Percentiles rank a stretch among this genome's conserved stretches.
These are phyloP conservation scores for Drechslerella coelobrocha DNA, from an alignment of 2,329 filamentous ascomycete species.

Conservation along the genomic window DNA sequence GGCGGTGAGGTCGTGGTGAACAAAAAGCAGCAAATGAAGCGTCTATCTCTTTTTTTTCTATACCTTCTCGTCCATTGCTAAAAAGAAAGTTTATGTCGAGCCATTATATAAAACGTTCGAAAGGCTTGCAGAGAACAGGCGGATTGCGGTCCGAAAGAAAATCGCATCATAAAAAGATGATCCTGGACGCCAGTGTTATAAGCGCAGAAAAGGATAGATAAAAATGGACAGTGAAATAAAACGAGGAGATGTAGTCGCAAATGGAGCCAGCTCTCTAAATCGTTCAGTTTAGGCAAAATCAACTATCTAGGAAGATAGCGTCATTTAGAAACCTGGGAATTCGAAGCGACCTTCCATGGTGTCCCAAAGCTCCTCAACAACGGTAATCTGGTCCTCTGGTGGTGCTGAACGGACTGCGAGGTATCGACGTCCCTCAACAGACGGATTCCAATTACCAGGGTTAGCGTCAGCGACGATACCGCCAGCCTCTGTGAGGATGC, in stretches of 20 bases:
- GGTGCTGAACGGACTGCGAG: slow-evolving; percentile 68
- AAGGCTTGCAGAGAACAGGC: slow-evolving; percentile 8
- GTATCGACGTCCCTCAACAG: slow-evolving; percentile 68
- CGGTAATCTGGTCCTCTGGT: slow-evolving; percentile 66
- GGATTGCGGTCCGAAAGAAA: slow-evolving; percentile 10
- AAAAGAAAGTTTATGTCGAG: slow-evolving; percentile 12
- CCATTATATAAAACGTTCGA: slow-evolving; percentile 17
- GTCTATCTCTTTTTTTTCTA: slow-evolving; percentile 50
- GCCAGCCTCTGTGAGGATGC: slow-evolving; percentile 75
- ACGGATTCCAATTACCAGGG: slow-evolving; percentile 72
- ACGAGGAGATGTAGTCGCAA: slow-evolving; percentile 3
- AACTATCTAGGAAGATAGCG: not conserved
- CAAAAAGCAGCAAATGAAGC: slow-evolving; percentile 8
- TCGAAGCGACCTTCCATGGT: slow-evolving; percentile 61
- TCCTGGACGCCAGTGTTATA: slow-evolving; percentile 39
- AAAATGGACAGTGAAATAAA: slow-evolving; percentile 16
- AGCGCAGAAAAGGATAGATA: slow-evolving; percentile 11
- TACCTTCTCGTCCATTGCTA: slow-evolving; percentile 36
- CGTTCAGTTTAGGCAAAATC: slow-evolving; percentile 10
- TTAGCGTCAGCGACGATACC: slow-evolving; percentile 76
- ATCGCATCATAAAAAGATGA: slow-evolving; percentile 27
- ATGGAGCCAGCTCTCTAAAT: slow-evolving; percentile 1
- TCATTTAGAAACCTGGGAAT: slow-evolving; percentile 45
- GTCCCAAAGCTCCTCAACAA: slow-evolving; percentile 71
- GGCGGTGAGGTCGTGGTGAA: not conserved